Conservation (phyloP, 192 early-diverging fungal species). For the Coemansia sp. region DNA sequence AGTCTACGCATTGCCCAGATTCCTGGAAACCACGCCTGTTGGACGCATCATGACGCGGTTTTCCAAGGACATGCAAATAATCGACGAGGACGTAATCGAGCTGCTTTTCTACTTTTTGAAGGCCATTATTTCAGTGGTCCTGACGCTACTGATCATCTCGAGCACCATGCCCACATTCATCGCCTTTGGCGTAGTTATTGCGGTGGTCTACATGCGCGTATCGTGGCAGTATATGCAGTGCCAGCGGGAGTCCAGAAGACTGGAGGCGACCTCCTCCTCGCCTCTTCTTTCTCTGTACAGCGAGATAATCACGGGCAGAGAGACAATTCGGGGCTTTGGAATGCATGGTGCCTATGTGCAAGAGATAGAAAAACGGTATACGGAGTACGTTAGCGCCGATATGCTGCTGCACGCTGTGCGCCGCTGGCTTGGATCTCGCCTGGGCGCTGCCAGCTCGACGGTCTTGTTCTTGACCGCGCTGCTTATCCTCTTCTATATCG, state of each 20-base stretch:
- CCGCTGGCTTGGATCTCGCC: slow-evolving; percentile 85
- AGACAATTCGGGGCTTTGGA: slow-evolving; percentile 84
- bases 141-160: slow-evolving; percentile 59
- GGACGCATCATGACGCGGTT: slow-evolving; percentile 88
- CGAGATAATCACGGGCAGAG: slow-evolving; percentile 72
- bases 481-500: slow-evolving; percentile 58
- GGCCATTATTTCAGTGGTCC: slow-evolving; percentile 57
- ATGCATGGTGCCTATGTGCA: slow-evolving; percentile 64
- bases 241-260: slow-evolving; percentile 86
- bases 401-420: slow-evolving; percentile 83
- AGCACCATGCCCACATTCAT: slow-evolving; percentile 69
- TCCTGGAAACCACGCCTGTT: slow-evolving; percentile 88
- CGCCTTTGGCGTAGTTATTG: slow-evolving; percentile 59
- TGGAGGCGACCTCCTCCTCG: slow-evolving; percentile 71
- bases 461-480: slow-evolving; percentile 71
- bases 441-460: slow-evolving; percentile 71
- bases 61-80: slow-evolving; percentile 78
- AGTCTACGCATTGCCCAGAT: slow-evolving; percentile 69
- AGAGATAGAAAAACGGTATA: slow-evolving; percentile 68
- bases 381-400: slow-evolving; percentile 68
- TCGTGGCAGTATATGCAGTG: slow-evolving; percentile 62
- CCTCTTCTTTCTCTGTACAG: slow-evolving; percentile 81
- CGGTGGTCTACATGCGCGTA: slow-evolving; percentile 59
- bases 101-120: slow-evolving; percentile 53
- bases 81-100: slow-evolving; percentile 67